A percentile compares a stretch with the other conserved stretches of the same genome.
These are phyloP conservation scores for Gymnopilus dilepis DNA, from an alignment of 768 basidiomycete species.

Conservation along the genomic window DNA sequence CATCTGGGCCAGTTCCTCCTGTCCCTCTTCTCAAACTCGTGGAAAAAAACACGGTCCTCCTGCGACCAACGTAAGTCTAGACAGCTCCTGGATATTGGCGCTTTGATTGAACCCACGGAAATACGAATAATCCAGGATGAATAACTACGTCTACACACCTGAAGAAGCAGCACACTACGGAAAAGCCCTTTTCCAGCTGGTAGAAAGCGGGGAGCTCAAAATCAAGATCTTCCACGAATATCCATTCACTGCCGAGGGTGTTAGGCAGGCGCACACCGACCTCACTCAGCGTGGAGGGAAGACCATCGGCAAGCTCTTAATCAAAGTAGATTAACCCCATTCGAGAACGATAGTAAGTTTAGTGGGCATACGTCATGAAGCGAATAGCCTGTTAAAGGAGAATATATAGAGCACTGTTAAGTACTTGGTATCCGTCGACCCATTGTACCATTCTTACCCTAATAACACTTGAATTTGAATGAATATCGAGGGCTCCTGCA, in stretches of 20 bases:
- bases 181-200: conserved; percentile 62
- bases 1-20: conserved; percentile 83
- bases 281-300: conserved; percentile 65
- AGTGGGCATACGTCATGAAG: no score
- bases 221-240: conserved; percentile 79
- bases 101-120: neutral
- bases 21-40: conserved; percentile 75
- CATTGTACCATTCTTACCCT: no score
- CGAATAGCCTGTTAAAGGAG: no score
- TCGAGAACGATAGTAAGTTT: neutral
- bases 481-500: no score
- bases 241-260: conserved; percentile 82
- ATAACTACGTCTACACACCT: conserved; percentile 73
- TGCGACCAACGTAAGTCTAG: conserved; percentile 71
- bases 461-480: no score
- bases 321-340: conserved; percentile 55
- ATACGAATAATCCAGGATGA: conserved; percentile 51
- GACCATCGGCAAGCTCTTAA: conserved; percentile 85
- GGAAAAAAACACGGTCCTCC: conserved; percentile 81
- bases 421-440: no score
- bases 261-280: conserved; percentile 77
- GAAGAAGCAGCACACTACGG: conserved; percentile 76
- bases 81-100: neutral
- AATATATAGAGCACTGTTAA: no score
- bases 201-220: conserved; percentile 65